Evolutionary conservation across 1,284 basidiomycete species (phyloP).

Genomic region (Paramarasmius palmivorus): DNA sequence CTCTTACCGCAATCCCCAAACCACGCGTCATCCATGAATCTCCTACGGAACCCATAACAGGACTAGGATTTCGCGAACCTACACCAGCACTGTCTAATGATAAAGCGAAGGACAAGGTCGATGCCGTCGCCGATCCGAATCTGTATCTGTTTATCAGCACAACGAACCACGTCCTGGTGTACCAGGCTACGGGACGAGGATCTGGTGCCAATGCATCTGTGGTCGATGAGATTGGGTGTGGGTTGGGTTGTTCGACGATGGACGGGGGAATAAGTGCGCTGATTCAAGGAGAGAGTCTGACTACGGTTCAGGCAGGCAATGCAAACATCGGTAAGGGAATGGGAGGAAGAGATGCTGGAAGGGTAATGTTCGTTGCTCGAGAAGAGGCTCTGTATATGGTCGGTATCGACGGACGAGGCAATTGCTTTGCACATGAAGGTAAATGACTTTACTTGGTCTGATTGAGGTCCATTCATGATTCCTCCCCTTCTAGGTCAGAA

Average conservation of each 20-base stretch:
- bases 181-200: slow-evolving; percentile 76
- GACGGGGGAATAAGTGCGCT: slow-evolving; percentile 51
- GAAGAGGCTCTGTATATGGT: slow-evolving; percentile 94
- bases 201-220: slow-evolving; percentile 66
- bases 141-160: slow-evolving; percentile 86
- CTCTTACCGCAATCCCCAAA: slow-evolving; percentile 78
- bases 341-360: slow-evolving; percentile 1
- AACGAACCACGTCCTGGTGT: slow-evolving; percentile 78
- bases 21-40: slow-evolving; percentile 79
- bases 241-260: slow-evolving; percentile 83
- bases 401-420: slow-evolving; percentile 80
- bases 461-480: slow-evolving; percentile 1
- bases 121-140: slow-evolving; percentile 44
- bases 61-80: slow-evolving; percentile 83
- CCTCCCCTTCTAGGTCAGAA: slow-evolving; percentile 53
- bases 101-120: background rate
- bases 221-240: slow-evolving; percentile 87
- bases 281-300: slow-evolving; percentile 21
- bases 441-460: slow-evolving; percentile 8
- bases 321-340: background rate
- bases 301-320: background rate
- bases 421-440: slow-evolving; percentile 93
- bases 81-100: slow-evolving; percentile 13
- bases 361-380: slow-evolving; percentile 81
- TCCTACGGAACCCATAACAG: slow-evolving; percentile 85